Evolutionary conservation across 768 basidiomycete species (phyloP).

Genomic region (Podaxis sp.): DNA sequence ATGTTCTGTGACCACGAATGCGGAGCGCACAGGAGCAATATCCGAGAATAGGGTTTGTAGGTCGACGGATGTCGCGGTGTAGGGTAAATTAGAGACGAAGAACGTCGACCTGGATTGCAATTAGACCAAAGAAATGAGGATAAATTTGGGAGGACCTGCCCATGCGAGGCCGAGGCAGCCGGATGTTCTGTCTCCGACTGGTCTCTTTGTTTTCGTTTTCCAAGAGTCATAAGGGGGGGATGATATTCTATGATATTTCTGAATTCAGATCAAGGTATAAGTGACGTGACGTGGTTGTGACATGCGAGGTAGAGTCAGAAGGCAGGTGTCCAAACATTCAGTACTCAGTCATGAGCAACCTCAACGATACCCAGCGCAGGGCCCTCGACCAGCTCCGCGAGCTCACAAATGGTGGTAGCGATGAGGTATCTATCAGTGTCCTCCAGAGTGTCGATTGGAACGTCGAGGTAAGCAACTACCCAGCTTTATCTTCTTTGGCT

Average conservation of each 20-base stretch:
- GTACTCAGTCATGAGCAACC: constrained; percentile 6
- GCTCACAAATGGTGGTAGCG: constrained; percentile 56
- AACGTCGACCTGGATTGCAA: constrained; percentile 60
- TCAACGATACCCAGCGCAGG: constrained; percentile 22
- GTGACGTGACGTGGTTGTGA: too few relatives aligned
- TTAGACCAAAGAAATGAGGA: not conserved
- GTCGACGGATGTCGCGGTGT: constrained; percentile 85
- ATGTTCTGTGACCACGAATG: constrained; percentile 86
- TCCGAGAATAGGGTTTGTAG: constrained; percentile 92
- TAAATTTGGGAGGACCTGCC: constrained; percentile 11
- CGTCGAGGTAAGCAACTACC: constrained; percentile 46
- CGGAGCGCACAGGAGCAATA: constrained; percentile 89
- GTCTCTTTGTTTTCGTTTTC: constrained; percentile 20
- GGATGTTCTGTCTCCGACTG: constrained; percentile 6
- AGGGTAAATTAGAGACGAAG: constrained; percentile 92
- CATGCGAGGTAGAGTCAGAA: too few relatives aligned
- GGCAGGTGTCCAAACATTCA: not conserved
- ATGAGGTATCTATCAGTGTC: constrained; percentile 56
- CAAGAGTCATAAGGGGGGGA: constrained; percentile 8
- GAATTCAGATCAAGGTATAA: too few relatives aligned
- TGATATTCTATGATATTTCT: not conserved
- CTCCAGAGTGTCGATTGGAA: constrained; percentile 66
- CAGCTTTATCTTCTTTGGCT: not conserved
- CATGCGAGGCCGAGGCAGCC: constrained; percentile 10
- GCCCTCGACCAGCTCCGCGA: constrained; percentile 47